Percentiles rank a stretch among this genome's conserved stretches.
phyloP scores from a whole-genome alignment of 1,139 yeast species.

The Yamadazyma mexicana region DNA sequence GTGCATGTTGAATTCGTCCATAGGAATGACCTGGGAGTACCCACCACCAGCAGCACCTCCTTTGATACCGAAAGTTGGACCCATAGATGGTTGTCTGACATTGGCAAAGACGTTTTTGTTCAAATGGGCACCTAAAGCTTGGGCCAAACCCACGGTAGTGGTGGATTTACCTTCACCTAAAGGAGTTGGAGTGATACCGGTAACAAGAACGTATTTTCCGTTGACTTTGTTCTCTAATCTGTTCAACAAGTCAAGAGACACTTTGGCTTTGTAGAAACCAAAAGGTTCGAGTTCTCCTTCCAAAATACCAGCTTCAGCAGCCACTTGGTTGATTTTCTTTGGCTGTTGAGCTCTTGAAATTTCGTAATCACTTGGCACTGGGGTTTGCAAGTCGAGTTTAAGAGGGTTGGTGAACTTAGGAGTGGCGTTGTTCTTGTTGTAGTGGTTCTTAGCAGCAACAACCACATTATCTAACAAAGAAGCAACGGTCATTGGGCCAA shows the following conservation, averaged over 20 bases:
- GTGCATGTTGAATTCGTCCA: conserved; percentile 99
- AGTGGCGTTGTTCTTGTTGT: conserved; percentile 42
- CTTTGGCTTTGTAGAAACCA: conserved; percentile 93
- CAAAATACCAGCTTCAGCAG: conserved; percentile 80
- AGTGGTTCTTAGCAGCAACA: conserved; percentile 68
- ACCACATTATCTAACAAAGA: conserved; percentile 88
- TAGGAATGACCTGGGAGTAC: conserved; percentile 96
- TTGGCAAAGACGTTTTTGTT: conserved; percentile 88
- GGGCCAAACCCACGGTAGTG: conserved; percentile 94
- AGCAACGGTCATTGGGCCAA: conserved; percentile 99
- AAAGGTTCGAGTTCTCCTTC: conserved; percentile 85
- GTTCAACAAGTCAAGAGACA: conserved; percentile 69
- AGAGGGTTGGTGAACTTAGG: conserved; percentile 61
- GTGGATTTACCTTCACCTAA: conserved; percentile 98
- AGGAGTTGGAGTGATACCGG: conserved; percentile 98
- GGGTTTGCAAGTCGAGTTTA: conserved; percentile 62
- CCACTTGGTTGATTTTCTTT: conserved; percentile 78
- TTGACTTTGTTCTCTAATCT: conserved; percentile 67
- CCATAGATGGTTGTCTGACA: conserved; percentile 98
- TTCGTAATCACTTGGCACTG: conserved; percentile 94
- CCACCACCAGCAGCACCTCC: conserved; percentile 99
- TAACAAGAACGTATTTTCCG: conserved; percentile 90
- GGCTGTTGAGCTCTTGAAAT: conserved; percentile 90
- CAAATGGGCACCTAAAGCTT: conserved; percentile 92
- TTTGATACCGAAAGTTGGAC: conserved; percentile 97